Percentiles rank a stretch among this genome's conserved stretches.
Conservation (phyloP, 805 yeast species). For the Metschnikowia drakensbergensis region DNA sequence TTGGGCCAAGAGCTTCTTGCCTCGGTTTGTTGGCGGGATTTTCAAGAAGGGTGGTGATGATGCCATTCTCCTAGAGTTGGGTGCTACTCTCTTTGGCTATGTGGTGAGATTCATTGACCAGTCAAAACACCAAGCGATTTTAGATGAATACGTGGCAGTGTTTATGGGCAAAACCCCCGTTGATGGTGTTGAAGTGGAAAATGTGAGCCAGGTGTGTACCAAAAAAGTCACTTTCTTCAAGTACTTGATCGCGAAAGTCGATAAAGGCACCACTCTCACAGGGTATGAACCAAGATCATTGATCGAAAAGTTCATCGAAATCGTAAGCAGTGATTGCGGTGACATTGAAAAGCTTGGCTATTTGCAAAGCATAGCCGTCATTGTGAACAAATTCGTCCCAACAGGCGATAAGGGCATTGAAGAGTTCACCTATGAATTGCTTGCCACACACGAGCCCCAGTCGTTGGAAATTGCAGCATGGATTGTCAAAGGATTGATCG, state of each 20-base stretch:
- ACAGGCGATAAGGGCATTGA: conserved; percentile 11
- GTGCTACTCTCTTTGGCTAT: conserved; percentile 41
- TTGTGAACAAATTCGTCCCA: conserved; percentile 44
- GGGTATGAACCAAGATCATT: conserved; percentile 7
- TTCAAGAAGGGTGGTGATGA: conserved; percentile 16
- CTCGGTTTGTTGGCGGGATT: conserved; percentile 29
- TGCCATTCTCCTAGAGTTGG: conserved; percentile 29
- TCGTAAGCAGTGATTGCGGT: conserved; percentile 15
- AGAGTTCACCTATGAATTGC: conserved; percentile 1
- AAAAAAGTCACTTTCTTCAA: conserved; percentile 33
- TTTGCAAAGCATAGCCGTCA: conserved; percentile 50
- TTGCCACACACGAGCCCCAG: conserved; percentile 6
- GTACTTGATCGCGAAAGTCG: conserved; percentile 51
- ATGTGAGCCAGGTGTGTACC: conserved; percentile 24
- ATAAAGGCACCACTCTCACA: conserved; percentile 28
- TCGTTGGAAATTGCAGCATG: conserved; percentile 58
- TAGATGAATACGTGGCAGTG: conserved; percentile 33
- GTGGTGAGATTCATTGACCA: conserved; percentile 38
- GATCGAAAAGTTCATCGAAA: conserved; percentile 32
- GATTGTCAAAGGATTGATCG: conserved; percentile 66
- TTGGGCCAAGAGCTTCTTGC: conserved; percentile 43
- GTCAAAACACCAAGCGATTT: conserved; percentile 43
- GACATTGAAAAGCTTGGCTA: conserved; percentile 32
- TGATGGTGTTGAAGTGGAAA: conserved; percentile 12
- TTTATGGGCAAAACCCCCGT: conserved; percentile 29